Percentiles rank a stretch among this genome's conserved stretches.
phyloP scores from a whole-genome alignment of 2,329 filamentous ascomycete genomes.

The Hypocrella siamensis region DNA sequence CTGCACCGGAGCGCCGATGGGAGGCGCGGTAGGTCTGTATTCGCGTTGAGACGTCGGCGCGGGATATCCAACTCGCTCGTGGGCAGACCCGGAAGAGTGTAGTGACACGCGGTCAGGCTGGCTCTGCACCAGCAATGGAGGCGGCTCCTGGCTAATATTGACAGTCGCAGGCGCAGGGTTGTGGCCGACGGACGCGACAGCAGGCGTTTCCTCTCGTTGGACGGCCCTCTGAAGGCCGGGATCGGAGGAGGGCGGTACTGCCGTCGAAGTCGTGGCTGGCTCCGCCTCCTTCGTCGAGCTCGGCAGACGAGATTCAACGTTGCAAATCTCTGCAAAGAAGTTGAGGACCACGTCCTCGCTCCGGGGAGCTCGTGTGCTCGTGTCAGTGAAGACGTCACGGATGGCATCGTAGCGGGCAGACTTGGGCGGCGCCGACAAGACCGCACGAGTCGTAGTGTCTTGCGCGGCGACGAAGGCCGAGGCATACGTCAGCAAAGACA shows the following conservation, averaged over 20 bases:
- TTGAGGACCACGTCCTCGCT: conserved; percentile 13
- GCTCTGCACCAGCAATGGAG: conserved; percentile 8
- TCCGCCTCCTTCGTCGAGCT: conserved; percentile 6
- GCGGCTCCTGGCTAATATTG: conserved; percentile 11
- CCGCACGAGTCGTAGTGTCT: conserved; percentile 10
- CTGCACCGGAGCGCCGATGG: conserved; percentile 5
- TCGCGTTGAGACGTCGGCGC: conserved; percentile 1
- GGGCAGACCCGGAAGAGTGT: conserved; percentile 9
- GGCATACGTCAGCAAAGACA: conserved; percentile 16
- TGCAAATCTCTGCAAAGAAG: conserved; percentile 19
- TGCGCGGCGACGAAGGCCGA: conserved; percentile 15
- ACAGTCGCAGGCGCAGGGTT: conserved; percentile 10
- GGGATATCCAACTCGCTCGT: conserved; percentile 7
- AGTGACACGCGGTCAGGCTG: conserved; percentile 7
- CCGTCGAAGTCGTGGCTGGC: not conserved
- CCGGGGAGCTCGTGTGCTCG: conserved; percentile 13
- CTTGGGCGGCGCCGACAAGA: conserved; percentile 12
- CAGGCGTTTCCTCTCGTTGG: conserved; percentile 10
- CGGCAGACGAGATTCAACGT: conserved; percentile 12
- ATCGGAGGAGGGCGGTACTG: not conserved
- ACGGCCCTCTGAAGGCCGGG: conserved; percentile 7
- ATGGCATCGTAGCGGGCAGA: conserved; percentile 20
- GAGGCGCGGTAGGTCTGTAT: conserved; percentile 8
- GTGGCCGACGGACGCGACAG: conserved; percentile 8
- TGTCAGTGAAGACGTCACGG: conserved; percentile 24